These are phyloP conservation scores for Fusarium setosum DNA, from an alignment of 2,329 filamentous ascomycete genomes.

Conservation along the genomic window DNA sequence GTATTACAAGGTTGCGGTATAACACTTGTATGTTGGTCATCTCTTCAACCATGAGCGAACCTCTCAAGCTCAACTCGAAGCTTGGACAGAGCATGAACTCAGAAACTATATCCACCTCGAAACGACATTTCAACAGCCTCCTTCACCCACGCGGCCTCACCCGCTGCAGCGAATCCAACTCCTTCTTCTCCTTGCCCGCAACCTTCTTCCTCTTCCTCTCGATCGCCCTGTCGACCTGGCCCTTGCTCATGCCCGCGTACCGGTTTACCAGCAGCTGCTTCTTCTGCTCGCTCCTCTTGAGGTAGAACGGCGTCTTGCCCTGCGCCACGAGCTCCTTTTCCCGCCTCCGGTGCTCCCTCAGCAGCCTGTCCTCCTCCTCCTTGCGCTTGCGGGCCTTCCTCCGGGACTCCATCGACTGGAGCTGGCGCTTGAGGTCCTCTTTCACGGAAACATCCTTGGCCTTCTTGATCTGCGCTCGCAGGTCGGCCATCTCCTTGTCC, in stretches of 20 bases:
- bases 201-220: slow-evolving; percentile 92
- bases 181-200: slow-evolving; percentile 84
- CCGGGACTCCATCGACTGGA: slow-evolving; percentile 83
- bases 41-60: no score
- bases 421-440: slow-evolving; percentile 76
- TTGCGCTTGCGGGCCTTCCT: slow-evolving; percentile 77
- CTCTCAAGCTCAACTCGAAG: no score
- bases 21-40: not conserved
- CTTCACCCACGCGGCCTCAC: slow-evolving; percentile 25
- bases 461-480: slow-evolving; percentile 74
- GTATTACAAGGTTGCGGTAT: not conserved
- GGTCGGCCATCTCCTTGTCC: slow-evolving; percentile 80
- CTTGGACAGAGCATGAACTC: not conserved
- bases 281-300: slow-evolving; percentile 94
- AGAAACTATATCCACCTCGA: not conserved
- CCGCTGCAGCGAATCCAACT: slow-evolving; percentile 61
- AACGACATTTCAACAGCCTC: not conserved
- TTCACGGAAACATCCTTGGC: slow-evolving; percentile 73
- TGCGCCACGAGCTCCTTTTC: slow-evolving; percentile 88
- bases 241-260: slow-evolving; percentile 85
- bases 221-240: slow-evolving; percentile 85
- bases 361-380: slow-evolving; percentile 75
- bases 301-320: slow-evolving; percentile 92
- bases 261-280: slow-evolving; percentile 83
- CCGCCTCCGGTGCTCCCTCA: slow-evolving; percentile 80